Evolutionary conservation across 345 rosid genomes (phyloP).

Genomic region (Clarkia xantiana): DNA sequence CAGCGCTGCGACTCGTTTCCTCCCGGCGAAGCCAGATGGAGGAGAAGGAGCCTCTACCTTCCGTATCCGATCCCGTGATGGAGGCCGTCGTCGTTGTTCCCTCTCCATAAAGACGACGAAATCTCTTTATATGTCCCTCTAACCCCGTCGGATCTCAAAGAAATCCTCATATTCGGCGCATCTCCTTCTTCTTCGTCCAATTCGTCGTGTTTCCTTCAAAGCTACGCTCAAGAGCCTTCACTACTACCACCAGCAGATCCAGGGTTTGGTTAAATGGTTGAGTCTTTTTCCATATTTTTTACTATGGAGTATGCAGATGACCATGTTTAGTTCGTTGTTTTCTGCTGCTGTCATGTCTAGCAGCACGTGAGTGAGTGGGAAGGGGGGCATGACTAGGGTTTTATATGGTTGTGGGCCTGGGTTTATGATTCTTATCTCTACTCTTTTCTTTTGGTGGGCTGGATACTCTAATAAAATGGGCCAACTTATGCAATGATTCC

Average conservation of each 20-base stretch:
- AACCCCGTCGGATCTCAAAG: slow-evolving; percentile 54
- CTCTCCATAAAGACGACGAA: slow-evolving; percentile 63
- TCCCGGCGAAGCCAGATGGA: slow-evolving; percentile 27
- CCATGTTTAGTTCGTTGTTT: too few species aligned
- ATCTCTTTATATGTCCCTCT: slow-evolving; percentile 47
- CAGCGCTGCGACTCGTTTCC: neutral
- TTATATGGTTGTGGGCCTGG: too few species aligned
- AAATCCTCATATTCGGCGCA: slow-evolving; percentile 59
- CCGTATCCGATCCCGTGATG: slow-evolving; percentile 24
- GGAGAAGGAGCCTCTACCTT: slow-evolving; percentile 43
- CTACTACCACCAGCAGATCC: slow-evolving; percentile 12
- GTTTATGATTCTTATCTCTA: too few species aligned
- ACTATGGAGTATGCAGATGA: too few species aligned
- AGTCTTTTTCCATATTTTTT: too few species aligned
- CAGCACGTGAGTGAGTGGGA: too few species aligned
- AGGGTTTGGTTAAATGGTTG: too few species aligned
- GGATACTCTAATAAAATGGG: too few species aligned
- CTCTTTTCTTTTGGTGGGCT: too few species aligned
- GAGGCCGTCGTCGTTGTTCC: slow-evolving; percentile 27
- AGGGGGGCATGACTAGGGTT: too few species aligned
- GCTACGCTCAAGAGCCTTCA: slow-evolving; percentile 7
- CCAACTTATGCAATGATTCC: too few species aligned
- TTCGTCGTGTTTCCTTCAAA: slow-evolving; percentile 10
- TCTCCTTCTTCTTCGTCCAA: slow-evolving; percentile 20
- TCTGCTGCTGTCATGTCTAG: too few species aligned